A percentile compares a stretch with the other conserved stretches of the same genome.
These are phyloP conservation scores for Colletotrichum magnum DNA, from an alignment of 2,329 filamentous ascomycete species.

Conservation along the genomic window DNA sequence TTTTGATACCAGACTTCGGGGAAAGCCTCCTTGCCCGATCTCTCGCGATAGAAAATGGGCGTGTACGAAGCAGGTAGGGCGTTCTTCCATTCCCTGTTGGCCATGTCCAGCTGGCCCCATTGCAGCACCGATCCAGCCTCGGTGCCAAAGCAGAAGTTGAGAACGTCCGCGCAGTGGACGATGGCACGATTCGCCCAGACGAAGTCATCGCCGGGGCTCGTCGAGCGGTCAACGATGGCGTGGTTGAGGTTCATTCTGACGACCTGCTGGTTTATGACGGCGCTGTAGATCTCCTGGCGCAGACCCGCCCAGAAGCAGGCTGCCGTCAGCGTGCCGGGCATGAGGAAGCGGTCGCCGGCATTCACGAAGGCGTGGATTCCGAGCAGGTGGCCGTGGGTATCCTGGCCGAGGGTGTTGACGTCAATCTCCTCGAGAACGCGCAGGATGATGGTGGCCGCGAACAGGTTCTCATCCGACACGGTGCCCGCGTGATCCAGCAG, in stretches of 20 bases:
- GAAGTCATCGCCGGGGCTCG: constrained; percentile 64
- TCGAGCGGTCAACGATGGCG: constrained; percentile 64
- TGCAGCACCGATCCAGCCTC: constrained; percentile 40
- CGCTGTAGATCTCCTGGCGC: constrained; percentile 72
- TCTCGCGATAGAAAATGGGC: constrained; percentile 41
- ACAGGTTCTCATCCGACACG: constrained; percentile 64
- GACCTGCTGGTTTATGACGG: constrained; percentile 62
- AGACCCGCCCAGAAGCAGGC: constrained; percentile 72
- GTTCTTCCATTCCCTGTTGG: constrained; percentile 42
- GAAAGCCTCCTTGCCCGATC: constrained; percentile 53
- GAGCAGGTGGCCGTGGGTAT: constrained; percentile 62
- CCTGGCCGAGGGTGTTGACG: constrained; percentile 54
- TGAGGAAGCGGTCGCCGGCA: constrained; percentile 50
- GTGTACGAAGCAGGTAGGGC: constrained; percentile 40
- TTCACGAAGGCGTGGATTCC: constrained; percentile 64
- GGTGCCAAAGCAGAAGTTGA: constrained; percentile 73
- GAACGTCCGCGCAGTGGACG: constrained; percentile 72
- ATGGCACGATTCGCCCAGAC: constrained; percentile 75
- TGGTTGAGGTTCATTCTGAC: constrained; percentile 64
- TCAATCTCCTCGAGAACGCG: constrained; percentile 70
- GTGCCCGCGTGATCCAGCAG: constrained; percentile 57
- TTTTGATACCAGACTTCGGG: constrained; percentile 42
- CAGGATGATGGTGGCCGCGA: constrained; percentile 70
- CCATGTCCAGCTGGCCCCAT: constrained; percentile 40
- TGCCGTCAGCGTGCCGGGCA: constrained; percentile 58